Percentiles rank a stretch among this genome's conserved stretches.
phyloP scores from a whole-genome alignment of 2,329 filamentous ascomycete genomes.

The Pleurostoma richardsiae region DNA sequence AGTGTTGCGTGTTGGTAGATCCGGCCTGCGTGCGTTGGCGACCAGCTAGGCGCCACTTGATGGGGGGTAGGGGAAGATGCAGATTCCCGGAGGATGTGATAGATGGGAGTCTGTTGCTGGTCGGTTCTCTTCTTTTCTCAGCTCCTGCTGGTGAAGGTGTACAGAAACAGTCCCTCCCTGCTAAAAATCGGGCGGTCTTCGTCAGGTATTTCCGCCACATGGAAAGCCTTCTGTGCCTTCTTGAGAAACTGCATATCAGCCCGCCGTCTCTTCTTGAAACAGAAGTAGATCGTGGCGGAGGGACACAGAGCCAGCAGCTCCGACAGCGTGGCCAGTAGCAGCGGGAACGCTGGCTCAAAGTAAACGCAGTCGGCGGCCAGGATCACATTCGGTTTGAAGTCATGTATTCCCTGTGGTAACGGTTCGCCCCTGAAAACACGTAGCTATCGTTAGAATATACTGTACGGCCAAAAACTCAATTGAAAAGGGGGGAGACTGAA shows the following conservation, averaged over 20 bases:
- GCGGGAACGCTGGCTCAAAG: conserved; percentile 90
- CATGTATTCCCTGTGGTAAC: conserved; percentile 45
- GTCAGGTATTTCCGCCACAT: conserved; percentile 57
- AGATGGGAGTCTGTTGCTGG: no score
- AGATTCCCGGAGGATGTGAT: no score
- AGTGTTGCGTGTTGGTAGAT: no score
- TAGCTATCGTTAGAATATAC: conserved; percentile 11
- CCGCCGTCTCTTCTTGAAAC: conserved; percentile 87
- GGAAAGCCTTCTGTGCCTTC: conserved; percentile 62
- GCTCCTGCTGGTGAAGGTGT: conserved; percentile 43
- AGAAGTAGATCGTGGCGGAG: conserved; percentile 65
- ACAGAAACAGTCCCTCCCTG: conserved; percentile 56
- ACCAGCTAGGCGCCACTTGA: no score
- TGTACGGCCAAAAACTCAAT: not conserved
- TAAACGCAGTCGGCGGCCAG: conserved; percentile 97
- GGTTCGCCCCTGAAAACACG: conserved; percentile 49
- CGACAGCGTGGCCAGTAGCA: conserved; percentile 73
- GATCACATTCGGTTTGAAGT: conserved; percentile 68
- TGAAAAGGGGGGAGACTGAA: no score
- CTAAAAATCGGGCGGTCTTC: conserved; percentile 54
- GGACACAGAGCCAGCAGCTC: conserved; percentile 71
- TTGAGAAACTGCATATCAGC: conserved; percentile 75
- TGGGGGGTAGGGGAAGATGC: no score
- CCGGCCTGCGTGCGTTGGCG: no score
- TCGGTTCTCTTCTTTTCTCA: conserved; percentile 2